A percentile compares a stretch with the other conserved stretches of the same genome.
Evolutionary conservation across 2,329 filamentous ascomycete species (phyloP).

Genomic region (Waltergamsia citrina): DNA sequence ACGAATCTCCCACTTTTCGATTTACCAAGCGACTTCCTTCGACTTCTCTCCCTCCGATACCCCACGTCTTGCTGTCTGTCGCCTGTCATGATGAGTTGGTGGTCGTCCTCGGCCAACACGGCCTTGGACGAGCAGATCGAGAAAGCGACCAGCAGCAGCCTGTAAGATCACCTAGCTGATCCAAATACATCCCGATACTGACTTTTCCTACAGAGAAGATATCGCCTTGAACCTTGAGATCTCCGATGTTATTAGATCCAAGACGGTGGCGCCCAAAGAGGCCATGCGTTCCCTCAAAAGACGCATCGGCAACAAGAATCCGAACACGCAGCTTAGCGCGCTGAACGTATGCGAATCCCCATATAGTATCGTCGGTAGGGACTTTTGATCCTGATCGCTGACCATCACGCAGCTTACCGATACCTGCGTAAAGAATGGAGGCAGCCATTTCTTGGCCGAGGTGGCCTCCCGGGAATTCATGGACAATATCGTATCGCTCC

Average conservation of each 20-base stretch:
- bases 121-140: slow-evolving; percentile 97
- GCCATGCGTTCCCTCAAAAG: slow-evolving; percentile 94
- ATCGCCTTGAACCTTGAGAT: slow-evolving; percentile 97
- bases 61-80: background rate
- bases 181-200: slow-evolving; percentile 2
- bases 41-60: background rate
- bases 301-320: slow-evolving; percentile 94
- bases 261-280: slow-evolving; percentile 94
- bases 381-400: background rate
- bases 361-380: background rate
- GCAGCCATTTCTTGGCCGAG: slow-evolving; percentile 87
- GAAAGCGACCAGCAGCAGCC: slow-evolving; percentile 84
- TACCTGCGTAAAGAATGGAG: slow-evolving; percentile 97
- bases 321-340: slow-evolving; percentile 92
- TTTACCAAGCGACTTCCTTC: too few species aligned
- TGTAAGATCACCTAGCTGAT: slow-evolving; percentile 40
- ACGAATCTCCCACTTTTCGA: background rate
- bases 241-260: slow-evolving; percentile 92
- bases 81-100: slow-evolving; percentile 72
- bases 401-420: slow-evolving; percentile 65
- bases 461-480: slow-evolving; percentile 97
- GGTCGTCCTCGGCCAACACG: slow-evolving; percentile 85
- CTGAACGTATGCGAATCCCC: slow-evolving; percentile 55
- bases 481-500: slow-evolving; percentile 87
- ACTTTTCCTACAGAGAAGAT: slow-evolving; percentile 57